phyloP scores from a whole-genome alignment of 106 monocot species.

The Ottelia alismoides region DNA sequence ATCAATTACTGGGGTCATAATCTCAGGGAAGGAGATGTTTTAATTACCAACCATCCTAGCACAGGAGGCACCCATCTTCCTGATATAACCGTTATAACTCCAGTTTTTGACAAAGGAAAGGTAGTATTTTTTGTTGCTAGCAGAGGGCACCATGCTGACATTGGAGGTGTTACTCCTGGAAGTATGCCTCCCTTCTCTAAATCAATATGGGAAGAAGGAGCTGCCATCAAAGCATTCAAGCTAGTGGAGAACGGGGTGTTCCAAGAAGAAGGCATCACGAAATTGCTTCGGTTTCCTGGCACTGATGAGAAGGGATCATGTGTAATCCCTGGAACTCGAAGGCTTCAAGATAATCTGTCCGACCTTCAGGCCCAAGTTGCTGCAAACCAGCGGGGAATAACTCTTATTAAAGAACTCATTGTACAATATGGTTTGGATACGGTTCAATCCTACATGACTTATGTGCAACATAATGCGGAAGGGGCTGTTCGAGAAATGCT shows the following conservation, averaged over 20 bases:
- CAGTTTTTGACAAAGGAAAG: constrained; percentile 66
- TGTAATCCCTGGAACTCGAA: constrained; percentile 73
- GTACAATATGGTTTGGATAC: constrained; percentile 55
- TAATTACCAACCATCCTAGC: constrained; percentile 89
- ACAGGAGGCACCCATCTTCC: constrained; percentile 97
- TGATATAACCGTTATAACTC: constrained; percentile 92
- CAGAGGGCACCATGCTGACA: constrained; percentile 95
- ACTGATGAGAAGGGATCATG: constrained; percentile 22
- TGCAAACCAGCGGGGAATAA: constrained; percentile 88
- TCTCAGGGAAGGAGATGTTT: constrained; percentile 78
- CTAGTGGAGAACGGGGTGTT: constrained; percentile 74
- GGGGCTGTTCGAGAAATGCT: constrained; percentile 91
- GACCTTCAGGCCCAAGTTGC: constrained; percentile 89
- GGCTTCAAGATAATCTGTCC: constrained; percentile 81
- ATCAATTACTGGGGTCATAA: constrained; percentile 65
- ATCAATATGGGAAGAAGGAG: constrained; percentile 85
- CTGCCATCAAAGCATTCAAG: constrained; percentile 89
- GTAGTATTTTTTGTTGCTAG: constrained; percentile 96
- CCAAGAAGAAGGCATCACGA: constrained; percentile 64
- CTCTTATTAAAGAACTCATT: constrained; percentile 87
- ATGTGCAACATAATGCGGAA: constrained; percentile 91
- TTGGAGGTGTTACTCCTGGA: constrained; percentile 91
- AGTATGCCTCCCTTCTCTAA: constrained; percentile 99
- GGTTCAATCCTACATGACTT: constrained; percentile 78
- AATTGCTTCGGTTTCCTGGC: constrained; percentile 35